These are phyloP conservation scores for Polytrichum commune DNA, from an alignment of 225 moss, liverwort and hornwort genomes.

Conservation along the genomic window DNA sequence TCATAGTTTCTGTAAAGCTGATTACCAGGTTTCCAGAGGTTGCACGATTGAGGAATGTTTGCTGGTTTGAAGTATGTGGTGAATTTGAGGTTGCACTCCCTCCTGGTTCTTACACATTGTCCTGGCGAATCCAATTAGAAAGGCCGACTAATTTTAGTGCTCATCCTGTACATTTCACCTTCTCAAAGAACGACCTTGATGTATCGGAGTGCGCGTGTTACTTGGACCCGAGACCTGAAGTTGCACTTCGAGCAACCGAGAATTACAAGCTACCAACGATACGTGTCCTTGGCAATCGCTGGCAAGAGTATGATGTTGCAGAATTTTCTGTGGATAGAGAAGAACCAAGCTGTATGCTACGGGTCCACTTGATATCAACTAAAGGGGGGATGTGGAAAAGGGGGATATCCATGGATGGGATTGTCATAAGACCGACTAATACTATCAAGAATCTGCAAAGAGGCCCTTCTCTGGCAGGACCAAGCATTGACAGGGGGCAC, in stretches of 20 bases:
- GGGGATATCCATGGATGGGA: slow-evolving; percentile 33
- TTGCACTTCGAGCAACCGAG: slow-evolving; percentile 2
- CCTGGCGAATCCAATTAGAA: slow-evolving; percentile 36
- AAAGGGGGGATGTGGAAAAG: slow-evolving; percentile 16
- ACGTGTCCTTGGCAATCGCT: slow-evolving; percentile 23
- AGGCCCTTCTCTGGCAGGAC: not conserved
- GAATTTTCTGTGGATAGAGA: slow-evolving; percentile 33
- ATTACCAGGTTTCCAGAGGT: slow-evolving; percentile 32
- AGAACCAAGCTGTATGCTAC: slow-evolving; percentile 18
- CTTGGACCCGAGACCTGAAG: slow-evolving; percentile 16
- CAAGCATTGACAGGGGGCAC: not conserved
- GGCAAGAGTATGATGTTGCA: slow-evolving; percentile 44
- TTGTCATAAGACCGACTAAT: slow-evolving; percentile 24
- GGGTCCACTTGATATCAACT: slow-evolving; percentile 13
- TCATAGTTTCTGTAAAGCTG: not conserved
- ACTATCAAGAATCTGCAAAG: slow-evolving; percentile 13
- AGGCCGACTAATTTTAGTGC: slow-evolving; percentile 16
- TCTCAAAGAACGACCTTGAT: slow-evolving; percentile 23
- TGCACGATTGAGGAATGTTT: slow-evolving; percentile 31
- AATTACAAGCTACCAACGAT: slow-evolving; percentile 27
- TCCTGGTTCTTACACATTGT: slow-evolving; percentile 33
- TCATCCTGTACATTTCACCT: slow-evolving; percentile 32
- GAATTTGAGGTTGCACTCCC: slow-evolving; percentile 33
- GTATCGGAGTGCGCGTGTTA: slow-evolving; percentile 19
- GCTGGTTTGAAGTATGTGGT: slow-evolving; percentile 41